Evolutionary conservation across 306 rosid species (phyloP).

Genomic region (Cyclanthera cordifolia): DNA sequence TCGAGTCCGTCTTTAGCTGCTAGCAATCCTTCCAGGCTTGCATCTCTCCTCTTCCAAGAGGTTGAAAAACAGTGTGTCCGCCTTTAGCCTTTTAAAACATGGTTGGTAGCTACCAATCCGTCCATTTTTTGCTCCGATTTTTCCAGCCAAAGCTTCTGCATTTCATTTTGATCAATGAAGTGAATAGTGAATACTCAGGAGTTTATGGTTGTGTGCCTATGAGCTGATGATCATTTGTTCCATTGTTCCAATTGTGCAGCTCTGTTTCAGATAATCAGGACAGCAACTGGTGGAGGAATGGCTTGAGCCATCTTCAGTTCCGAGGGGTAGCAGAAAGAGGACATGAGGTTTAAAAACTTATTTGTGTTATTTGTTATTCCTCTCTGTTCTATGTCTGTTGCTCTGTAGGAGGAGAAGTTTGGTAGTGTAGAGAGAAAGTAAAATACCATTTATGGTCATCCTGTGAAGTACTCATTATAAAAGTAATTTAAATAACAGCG

Average conservation of each 20-base stretch:
- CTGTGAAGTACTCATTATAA: slow-evolving; percentile 5
- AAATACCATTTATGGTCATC: neutral
- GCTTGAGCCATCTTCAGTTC: slow-evolving; percentile 25
- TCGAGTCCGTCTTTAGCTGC: too few relatives aligned
- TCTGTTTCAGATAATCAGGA: slow-evolving; percentile 93
- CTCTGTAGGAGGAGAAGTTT: neutral
- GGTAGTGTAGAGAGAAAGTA: slow-evolving; percentile 6
- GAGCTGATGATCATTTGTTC: slow-evolving; percentile 19
- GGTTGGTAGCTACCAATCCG: neutral
- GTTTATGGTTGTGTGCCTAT: neutral
- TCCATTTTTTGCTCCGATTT: neutral
- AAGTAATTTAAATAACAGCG: neutral
- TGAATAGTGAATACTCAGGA: neutral
- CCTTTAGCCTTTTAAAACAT: too few relatives aligned
- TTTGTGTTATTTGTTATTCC: neutral
- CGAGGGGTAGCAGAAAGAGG: slow-evolving; percentile 2
- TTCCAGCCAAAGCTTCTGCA: neutral
- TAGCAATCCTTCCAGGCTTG: too few relatives aligned
- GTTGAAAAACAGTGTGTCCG: too few relatives aligned
- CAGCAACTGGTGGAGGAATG: slow-evolving; percentile 91
- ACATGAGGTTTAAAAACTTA: slow-evolving; percentile 1
- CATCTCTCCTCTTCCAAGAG: too few relatives aligned
- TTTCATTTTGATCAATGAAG: neutral
- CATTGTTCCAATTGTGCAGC: slow-evolving; percentile 31
- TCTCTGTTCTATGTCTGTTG: neutral